A percentile compares a stretch with the other conserved stretches of the same genome.
Evolutionary conservation across 257 asterid species (phyloP).

Genomic region (Buddleja alternifolia): DNA sequence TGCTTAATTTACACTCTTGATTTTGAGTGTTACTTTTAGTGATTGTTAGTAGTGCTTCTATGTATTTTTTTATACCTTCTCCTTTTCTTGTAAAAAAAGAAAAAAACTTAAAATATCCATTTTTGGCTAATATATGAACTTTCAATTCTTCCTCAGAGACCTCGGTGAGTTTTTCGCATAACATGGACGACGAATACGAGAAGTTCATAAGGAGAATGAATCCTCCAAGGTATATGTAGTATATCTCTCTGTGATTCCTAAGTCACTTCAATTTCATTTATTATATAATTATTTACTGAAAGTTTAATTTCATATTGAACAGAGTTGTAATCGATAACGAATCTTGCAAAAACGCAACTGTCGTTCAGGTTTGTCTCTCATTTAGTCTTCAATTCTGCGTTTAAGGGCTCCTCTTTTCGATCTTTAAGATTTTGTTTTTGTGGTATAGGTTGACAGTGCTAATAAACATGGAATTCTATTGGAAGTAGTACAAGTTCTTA

Average conservation of each 20-base stretch:
- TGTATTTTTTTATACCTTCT: slow-evolving; percentile 17
- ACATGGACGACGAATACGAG: slow-evolving; percentile 92
- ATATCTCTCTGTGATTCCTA: neutral
- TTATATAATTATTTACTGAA: too few species aligned
- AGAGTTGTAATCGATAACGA: slow-evolving; percentile 93
- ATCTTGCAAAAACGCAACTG: slow-evolving; percentile 87
- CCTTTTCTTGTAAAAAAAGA: neutral
- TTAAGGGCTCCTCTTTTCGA: neutral
- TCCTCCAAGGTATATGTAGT: slow-evolving; percentile 71
- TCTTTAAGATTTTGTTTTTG: neutral
- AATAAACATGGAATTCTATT: slow-evolving; percentile 91
- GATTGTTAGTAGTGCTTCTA: slow-evolving; percentile 38
- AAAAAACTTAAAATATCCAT: slow-evolving; percentile 22
- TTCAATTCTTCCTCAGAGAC: slow-evolving; percentile 43
- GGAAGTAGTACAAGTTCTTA: slow-evolving; percentile 90
- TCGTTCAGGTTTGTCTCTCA: slow-evolving; percentile 59
- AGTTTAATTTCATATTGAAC: slow-evolving; percentile 23
- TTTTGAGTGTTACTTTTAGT: slow-evolving; percentile 19
- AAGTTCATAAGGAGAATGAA: slow-evolving; percentile 90
- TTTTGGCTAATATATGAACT: slow-evolving; percentile 31
- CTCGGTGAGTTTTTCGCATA: slow-evolving; percentile 59
- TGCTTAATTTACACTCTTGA: too few species aligned
- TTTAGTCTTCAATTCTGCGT: slow-evolving; percentile 13
- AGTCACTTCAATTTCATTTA: too few species aligned
- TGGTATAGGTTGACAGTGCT: slow-evolving; percentile 89